phyloP scores from a whole-genome alignment of 1,284 basidiomycete genomes.

The Rhizopogon hawkerae region DNA sequence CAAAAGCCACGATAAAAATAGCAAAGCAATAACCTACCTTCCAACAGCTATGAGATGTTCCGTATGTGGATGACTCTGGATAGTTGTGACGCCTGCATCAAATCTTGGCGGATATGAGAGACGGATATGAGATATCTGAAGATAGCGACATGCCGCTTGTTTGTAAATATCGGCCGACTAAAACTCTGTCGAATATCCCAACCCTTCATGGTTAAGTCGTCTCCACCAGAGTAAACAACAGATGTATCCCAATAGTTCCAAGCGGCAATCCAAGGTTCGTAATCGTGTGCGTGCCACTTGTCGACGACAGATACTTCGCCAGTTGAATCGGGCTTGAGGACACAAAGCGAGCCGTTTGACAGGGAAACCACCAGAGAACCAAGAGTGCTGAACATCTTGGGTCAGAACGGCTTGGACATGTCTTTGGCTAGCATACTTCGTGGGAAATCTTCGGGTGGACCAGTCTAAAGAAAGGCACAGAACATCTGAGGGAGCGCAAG shows the following conservation, averaged over 20 bases:
- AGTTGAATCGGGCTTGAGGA: slow-evolving; percentile 42
- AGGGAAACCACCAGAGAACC: slow-evolving; percentile 70
- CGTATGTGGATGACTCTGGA: slow-evolving; percentile 75
- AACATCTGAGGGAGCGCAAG: slow-evolving; percentile 48
- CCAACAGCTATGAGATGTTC: slow-evolving; percentile 88
- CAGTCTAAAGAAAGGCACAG: slow-evolving; percentile 86
- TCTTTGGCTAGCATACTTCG: slow-evolving; percentile 17
- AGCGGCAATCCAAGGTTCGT: slow-evolving; percentile 90
- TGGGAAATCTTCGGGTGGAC: slow-evolving; percentile 53
- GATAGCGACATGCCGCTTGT: slow-evolving; percentile 51
- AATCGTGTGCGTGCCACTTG: slow-evolving; percentile 85
- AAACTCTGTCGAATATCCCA: slow-evolving; percentile 83
- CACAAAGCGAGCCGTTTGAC: slow-evolving; percentile 65
- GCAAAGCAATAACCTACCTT: slow-evolving; percentile 43
- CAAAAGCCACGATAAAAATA: neutral
- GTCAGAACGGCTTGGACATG: slow-evolving; percentile 1
- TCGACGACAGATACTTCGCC: slow-evolving; percentile 38
- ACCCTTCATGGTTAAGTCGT: slow-evolving; percentile 82
- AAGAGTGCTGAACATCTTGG: slow-evolving; percentile 29
- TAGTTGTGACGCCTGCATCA: slow-evolving; percentile 87
- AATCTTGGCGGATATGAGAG: slow-evolving; percentile 36
- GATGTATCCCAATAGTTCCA: slow-evolving; percentile 82
- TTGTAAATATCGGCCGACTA: slow-evolving; percentile 55
- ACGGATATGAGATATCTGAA: neutral
- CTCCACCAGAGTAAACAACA: slow-evolving; percentile 86